phyloP scores from a whole-genome alignment of 2,329 filamentous ascomycete genomes.

The Fusarium sp. region DNA sequence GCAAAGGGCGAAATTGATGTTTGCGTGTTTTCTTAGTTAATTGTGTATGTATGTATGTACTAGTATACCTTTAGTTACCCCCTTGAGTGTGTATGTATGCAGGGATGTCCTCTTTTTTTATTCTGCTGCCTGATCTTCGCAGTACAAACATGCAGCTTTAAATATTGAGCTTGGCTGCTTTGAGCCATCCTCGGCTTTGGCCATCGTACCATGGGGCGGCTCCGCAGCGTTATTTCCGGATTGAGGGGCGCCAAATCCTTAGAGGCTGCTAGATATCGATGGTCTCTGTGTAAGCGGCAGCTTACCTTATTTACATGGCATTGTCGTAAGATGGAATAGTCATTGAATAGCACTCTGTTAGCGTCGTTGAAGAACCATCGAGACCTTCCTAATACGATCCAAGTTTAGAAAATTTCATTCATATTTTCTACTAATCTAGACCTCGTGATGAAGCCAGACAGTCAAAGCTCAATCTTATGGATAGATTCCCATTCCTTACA shows the following conservation, averaged over 20 bases:
- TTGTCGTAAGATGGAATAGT: no score
- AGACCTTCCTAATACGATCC: no score
- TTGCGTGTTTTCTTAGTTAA: constrained; percentile 11
- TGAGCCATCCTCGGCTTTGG: constrained; percentile 1
- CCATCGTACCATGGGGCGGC: constrained; percentile 29
- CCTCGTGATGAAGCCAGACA: no score
- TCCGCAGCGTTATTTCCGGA: constrained; percentile 31
- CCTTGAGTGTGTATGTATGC: constrained; percentile 2
- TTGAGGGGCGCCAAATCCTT: background rate
- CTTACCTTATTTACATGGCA: no score
- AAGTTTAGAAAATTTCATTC: no score
- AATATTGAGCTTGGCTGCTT: constrained; percentile 17
- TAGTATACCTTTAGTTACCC: constrained; percentile 8
- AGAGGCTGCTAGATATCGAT: background rate
- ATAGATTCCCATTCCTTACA: no score
- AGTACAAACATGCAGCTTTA: background rate
- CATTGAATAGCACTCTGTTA: no score
- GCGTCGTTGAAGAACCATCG: no score
- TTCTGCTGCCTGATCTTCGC: constrained; percentile 34
- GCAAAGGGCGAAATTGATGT: constrained; percentile 10
- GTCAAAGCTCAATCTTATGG: no score
- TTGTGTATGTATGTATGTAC: constrained; percentile 17
- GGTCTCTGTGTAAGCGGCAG: no score
- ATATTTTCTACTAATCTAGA: no score
- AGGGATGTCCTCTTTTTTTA: constrained; percentile 15